Conservation (phyloP, 306 rosid genomes). For the Delonix regia region DNA sequence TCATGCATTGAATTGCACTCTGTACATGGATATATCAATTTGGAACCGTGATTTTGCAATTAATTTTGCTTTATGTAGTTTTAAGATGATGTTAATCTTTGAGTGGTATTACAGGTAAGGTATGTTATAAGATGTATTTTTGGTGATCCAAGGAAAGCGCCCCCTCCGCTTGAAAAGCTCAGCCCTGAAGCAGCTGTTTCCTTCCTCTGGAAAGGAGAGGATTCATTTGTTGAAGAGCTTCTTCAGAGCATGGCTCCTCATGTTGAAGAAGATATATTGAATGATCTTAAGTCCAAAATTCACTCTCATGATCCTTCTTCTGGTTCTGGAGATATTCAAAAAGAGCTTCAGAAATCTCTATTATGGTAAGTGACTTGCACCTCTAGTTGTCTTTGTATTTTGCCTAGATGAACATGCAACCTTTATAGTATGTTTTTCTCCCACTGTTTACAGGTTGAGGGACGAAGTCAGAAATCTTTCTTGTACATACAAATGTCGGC, state of each 20-base stretch:
- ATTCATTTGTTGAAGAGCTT: constrained; percentile 88
- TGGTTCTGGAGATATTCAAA: constrained; percentile 63
- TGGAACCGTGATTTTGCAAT: constrained; percentile 24
- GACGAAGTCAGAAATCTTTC: constrained; percentile 88
- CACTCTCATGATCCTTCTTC: constrained; percentile 70
- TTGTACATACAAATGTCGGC: constrained; percentile 95
- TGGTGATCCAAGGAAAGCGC: constrained; percentile 90
- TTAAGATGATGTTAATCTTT: constrained; percentile 34
- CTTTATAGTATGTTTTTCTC: constrained; percentile 25
- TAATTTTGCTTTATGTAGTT: constrained; percentile 31
- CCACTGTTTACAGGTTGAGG: constrained; percentile 72
- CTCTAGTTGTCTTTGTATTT: constrained; percentile 27
- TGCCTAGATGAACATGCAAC: constrained; percentile 4
- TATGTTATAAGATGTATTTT: constrained; percentile 91
- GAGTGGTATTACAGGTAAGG: constrained; percentile 68
- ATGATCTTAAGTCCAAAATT: constrained; percentile 73
- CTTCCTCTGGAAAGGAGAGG: constrained; percentile 93
- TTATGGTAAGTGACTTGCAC: constrained; percentile 59
- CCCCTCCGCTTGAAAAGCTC: constrained; percentile 94
- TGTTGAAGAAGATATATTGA: constrained; percentile 61
- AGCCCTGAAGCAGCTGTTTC: constrained; percentile 74
- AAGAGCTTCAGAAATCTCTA: constrained; percentile 76
- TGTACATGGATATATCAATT: constrained; percentile 17
- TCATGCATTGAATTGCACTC: background rate
- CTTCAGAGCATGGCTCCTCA: constrained; percentile 79